A percentile compares a stretch with the other conserved stretches of the same genome.
These are phyloP conservation scores for Thymus mandschuricus DNA, from an alignment of 257 asterid genomes.

Conservation along the genomic window DNA sequence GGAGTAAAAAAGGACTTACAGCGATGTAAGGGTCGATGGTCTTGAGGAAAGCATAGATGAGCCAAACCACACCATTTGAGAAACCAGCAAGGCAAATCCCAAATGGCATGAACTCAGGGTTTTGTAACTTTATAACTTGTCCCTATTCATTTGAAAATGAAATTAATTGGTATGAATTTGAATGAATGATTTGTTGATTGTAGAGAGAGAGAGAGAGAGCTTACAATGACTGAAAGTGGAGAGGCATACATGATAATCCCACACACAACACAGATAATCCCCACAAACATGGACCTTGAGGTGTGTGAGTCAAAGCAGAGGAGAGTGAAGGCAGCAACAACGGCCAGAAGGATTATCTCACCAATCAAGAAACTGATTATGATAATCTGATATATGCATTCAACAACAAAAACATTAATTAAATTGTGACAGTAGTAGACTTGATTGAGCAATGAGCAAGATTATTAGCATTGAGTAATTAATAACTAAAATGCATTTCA, in stretches of 20 bases:
- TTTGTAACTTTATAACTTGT: conserved; percentile 45
- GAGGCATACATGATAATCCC: conserved; percentile 68
- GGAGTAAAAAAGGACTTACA: conserved; percentile 34
- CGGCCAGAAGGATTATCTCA: conserved; percentile 36
- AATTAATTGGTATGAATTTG: no score
- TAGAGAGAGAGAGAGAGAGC: neutral
- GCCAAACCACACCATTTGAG: conserved; percentile 61
- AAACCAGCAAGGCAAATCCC: conserved; percentile 65
- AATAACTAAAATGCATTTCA: no score
- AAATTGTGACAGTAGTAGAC: no score
- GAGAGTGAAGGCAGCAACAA: conserved; percentile 42
- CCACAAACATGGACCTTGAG: conserved; percentile 56
- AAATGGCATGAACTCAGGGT: conserved; percentile 62
- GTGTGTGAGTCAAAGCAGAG: conserved; percentile 39
- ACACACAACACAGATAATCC: conserved; percentile 49
- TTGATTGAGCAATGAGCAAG: no score
- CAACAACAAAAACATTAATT: neutral
- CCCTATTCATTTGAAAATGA: neutral
- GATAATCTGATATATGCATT: neutral
- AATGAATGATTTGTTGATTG: no score
- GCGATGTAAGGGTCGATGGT: conserved; percentile 51
- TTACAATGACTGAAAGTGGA: conserved; percentile 54
- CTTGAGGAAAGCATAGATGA: conserved; percentile 55
- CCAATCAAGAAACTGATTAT: conserved; percentile 6
- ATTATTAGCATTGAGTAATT: no score